Evolutionary conservation across 371 early-diverging fungal genomes (phyloP).

Genomic region (Syncephalis fuscata): DNA sequence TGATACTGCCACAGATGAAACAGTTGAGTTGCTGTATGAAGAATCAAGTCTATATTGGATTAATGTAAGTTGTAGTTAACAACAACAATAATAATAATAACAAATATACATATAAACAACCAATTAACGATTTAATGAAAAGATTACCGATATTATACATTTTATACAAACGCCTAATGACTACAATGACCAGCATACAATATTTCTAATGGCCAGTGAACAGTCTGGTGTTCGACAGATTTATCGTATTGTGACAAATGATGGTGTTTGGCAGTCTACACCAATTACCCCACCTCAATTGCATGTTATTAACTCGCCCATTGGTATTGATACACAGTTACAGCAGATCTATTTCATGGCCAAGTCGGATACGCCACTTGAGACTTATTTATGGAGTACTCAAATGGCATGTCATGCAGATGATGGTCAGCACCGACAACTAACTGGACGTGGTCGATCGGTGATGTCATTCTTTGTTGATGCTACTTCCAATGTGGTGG

Average conservation of each 20-base stretch:
- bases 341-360: slow-evolving; percentile 51
- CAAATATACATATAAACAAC: slow-evolving; percentile 1
- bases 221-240: slow-evolving; percentile 50
- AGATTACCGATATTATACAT: slow-evolving; percentile 29
- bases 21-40: slow-evolving; percentile 33
- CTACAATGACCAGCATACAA: slow-evolving; percentile 5
- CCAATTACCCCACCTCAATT: slow-evolving; percentile 27
- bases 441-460: too few species aligned
- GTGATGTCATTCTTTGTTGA: too few species aligned
- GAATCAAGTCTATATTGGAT: slow-evolving; percentile 42
- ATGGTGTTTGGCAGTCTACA: slow-evolving; percentile 4
- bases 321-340: slow-evolving; percentile 37
- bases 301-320: slow-evolving; percentile 31
- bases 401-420: neutral
- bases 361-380: slow-evolving; percentile 42
- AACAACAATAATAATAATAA: neutral
- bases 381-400: slow-evolving; percentile 31
- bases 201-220: slow-evolving; percentile 47
- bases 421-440: neutral
- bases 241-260: slow-evolving; percentile 21
- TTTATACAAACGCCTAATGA: slow-evolving; percentile 12
- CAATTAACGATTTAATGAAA: neutral
- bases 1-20: neutral
- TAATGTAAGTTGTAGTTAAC: slow-evolving; percentile 29
- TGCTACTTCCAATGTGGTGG: too few species aligned